Evolutionary conservation across 805 yeast genomes (phyloP).

Genomic region (Trichomonascus vanleenenianus): DNA sequence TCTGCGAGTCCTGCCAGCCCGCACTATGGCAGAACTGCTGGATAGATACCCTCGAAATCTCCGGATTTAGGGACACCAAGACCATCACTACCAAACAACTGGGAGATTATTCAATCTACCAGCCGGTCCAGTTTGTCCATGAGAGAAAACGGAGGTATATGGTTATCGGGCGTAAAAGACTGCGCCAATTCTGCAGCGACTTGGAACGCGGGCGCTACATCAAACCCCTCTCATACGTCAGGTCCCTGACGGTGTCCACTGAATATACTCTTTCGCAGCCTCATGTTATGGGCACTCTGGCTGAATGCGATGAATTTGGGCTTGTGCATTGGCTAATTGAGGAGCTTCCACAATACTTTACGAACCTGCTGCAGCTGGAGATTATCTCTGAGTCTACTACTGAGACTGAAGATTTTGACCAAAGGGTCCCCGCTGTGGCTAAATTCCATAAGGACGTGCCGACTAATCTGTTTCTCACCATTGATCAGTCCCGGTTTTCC

Average conservation of each 20-base stretch:
- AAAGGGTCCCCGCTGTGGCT: background rate
- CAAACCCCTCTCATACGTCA: background rate
- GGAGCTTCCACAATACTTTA: background rate
- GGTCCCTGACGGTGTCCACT: background rate
- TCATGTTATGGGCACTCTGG: background rate
- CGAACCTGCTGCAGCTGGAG: background rate
- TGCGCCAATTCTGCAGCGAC: background rate
- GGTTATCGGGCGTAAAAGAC: background rate
- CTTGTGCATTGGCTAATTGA: conserved; percentile 2
- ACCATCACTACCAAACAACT: background rate
- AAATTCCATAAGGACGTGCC: background rate
- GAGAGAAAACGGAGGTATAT: background rate
- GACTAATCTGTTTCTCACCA: background rate
- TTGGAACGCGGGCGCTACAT: background rate
- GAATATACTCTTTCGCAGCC: background rate
- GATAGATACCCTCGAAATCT: background rate
- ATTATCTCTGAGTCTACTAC: background rate
- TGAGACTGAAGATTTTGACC: background rate
- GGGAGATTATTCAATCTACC: background rate
- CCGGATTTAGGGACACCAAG: background rate
- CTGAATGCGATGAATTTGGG: background rate
- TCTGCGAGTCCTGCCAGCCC: background rate
- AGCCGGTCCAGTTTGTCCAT: background rate
- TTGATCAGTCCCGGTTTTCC: background rate
- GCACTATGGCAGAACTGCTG: background rate